These are phyloP conservation scores for Epichloe elymi DNA, from an alignment of 2,329 filamentous ascomycete species.

Conservation along the genomic window DNA sequence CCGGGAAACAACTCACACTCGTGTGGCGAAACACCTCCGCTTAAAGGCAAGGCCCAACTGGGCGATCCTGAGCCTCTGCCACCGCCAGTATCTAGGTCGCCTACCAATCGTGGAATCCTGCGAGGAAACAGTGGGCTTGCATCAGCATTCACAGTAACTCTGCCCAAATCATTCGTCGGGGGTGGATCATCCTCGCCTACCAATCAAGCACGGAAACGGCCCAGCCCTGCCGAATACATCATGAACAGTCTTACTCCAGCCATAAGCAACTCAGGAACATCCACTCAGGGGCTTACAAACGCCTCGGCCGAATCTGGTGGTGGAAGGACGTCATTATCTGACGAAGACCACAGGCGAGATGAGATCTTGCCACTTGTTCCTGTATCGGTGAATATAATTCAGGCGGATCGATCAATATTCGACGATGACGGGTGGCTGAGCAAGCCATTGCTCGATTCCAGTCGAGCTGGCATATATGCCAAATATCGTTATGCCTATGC, in stretches of 20 bases:
- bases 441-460: conserved; percentile 42
- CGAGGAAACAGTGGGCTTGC: conserved; percentile 42
- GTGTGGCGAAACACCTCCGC: conserved; percentile 48
- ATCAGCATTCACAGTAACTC: conserved; percentile 41
- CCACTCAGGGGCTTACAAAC: conserved; percentile 33
- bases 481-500: conserved; percentile 53
- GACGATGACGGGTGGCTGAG: conserved; percentile 56
- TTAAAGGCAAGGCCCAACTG: conserved; percentile 31
- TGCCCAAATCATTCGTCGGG: conserved; percentile 33
- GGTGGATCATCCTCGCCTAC: conserved; percentile 31
- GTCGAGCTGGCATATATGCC: conserved; percentile 35
- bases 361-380: conserved; percentile 35
- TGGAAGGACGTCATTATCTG: conserved; percentile 38
- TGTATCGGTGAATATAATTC: conserved; percentile 36
- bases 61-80: conserved; percentile 33
- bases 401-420: conserved; percentile 51
- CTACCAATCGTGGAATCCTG: conserved; percentile 38
- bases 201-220: conserved; percentile 35
- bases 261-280: conserved; percentile 26
- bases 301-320: conserved; percentile 31
- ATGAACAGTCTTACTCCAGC: conserved; percentile 40
- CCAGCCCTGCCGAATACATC: conserved; percentile 49
- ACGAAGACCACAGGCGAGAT: conserved; percentile 37
- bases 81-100: conserved; percentile 45
- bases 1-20: conserved; percentile 44